Conservation (phyloP, 148 eudicot genomes). For the Arbutus unedo region DNA sequence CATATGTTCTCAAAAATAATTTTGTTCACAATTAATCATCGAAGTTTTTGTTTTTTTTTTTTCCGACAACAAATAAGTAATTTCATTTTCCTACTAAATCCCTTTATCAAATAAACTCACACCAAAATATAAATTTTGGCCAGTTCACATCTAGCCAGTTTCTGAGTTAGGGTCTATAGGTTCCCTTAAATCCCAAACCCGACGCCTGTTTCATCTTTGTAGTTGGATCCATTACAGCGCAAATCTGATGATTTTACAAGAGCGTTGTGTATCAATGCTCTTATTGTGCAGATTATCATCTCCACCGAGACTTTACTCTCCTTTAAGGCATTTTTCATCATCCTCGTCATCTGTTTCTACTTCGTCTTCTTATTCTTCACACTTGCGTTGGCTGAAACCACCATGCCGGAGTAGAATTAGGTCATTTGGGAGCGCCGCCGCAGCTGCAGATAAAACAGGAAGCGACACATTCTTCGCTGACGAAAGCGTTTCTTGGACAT, state of each 20-base stretch:
- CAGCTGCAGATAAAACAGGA: slow-evolving; percentile 26
- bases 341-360: slow-evolving; percentile 15
- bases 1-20: no score
- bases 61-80: no score
- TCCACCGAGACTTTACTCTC: slow-evolving; percentile 30
- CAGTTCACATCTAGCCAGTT: no score
- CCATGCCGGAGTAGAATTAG: slow-evolving; percentile 25
- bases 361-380: slow-evolving; percentile 15
- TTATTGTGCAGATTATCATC: slow-evolving; percentile 43
- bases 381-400: slow-evolving; percentile 12
- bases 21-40: no score
- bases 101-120: no score
- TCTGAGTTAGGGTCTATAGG: background rate
- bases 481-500: slow-evolving; percentile 66
- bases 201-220: background rate
- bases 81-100: no score
- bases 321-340: slow-evolving; percentile 8
- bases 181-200: slow-evolving; percentile 1
- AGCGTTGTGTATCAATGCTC: slow-evolving; percentile 36
- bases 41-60: no score
- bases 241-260: slow-evolving; percentile 27
- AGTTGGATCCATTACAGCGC: background rate
- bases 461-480: slow-evolving; percentile 64
- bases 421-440: slow-evolving; percentile 35
- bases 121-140: no score